phyloP scores from a whole-genome alignment of 768 basidiomycete species.

The Rhodosporidiobolus sp. region DNA sequence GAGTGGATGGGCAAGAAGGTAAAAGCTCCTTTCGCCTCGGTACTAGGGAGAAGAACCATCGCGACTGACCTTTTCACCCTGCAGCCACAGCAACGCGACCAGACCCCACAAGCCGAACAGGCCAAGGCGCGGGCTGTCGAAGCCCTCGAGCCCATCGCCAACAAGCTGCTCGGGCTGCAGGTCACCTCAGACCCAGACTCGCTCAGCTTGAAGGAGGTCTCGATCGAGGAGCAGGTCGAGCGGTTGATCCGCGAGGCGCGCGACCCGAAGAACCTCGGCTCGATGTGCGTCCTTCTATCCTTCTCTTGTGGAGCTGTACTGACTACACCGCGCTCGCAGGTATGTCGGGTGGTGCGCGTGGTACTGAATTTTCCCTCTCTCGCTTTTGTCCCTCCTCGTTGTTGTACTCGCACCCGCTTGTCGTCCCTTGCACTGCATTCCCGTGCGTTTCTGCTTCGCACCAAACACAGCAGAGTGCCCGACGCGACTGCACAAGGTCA shows the following conservation, averaged over 20 bases:
- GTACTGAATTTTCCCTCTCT: slow-evolving; percentile 9
- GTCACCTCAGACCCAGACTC: slow-evolving; percentile 36
- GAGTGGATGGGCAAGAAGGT: slow-evolving; percentile 82
- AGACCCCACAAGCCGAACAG: slow-evolving; percentile 6
- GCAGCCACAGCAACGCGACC: background rate
- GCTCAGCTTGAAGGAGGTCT: slow-evolving; percentile 59
- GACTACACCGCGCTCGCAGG: background rate
- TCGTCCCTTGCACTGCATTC: background rate
- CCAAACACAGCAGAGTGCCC: no score
- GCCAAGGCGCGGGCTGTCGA: slow-evolving; percentile 49
- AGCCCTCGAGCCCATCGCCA: slow-evolving; percentile 74
- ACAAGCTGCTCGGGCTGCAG: slow-evolving; percentile 62
- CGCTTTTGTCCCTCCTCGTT: background rate
- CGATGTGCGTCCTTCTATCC: slow-evolving; percentile 84
- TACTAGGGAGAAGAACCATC: background rate
- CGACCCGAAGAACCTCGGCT: slow-evolving; percentile 65
- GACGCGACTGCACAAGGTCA: no score
- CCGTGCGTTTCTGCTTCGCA: no score
- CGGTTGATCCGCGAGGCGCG: slow-evolving; percentile 86
- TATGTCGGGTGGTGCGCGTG: slow-evolving; percentile 28
- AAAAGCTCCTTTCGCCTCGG: slow-evolving; percentile 48
- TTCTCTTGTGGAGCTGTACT: background rate
- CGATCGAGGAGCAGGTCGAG: slow-evolving; percentile 85
- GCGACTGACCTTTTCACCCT: background rate
- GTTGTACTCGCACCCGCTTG: background rate